Conservation (phyloP, 345 rosid genomes). For the Punica granatum region DNA sequence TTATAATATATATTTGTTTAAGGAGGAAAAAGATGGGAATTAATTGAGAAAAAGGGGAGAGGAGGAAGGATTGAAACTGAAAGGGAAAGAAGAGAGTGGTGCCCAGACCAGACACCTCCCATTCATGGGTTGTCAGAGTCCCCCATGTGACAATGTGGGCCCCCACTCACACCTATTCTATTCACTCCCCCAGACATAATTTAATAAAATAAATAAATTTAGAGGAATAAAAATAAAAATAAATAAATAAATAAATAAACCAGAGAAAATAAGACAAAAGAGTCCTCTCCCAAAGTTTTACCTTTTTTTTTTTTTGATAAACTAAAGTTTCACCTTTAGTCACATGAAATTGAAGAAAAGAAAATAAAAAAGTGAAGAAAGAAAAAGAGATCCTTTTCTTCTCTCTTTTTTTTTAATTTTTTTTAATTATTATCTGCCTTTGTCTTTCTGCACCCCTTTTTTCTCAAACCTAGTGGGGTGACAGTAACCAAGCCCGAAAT, state of each 20-base stretch:
- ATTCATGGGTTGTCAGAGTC: conserved; percentile 4
- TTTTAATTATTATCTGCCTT: too few relatives aligned
- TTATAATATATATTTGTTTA: too few relatives aligned
- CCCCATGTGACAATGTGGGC: conserved; percentile 8
- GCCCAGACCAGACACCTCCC: background rate
- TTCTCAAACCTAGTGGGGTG: too few relatives aligned
- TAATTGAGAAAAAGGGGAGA: too few relatives aligned
- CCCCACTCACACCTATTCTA: background rate
- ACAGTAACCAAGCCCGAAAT: too few relatives aligned
- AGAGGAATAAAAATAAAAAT: background rate
- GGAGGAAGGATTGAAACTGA: too few relatives aligned
- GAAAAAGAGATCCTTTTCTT: too few relatives aligned
- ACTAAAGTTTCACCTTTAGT: background rate
- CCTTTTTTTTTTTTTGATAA: background rate
- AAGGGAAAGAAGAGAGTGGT: background rate
- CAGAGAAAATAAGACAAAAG: background rate
- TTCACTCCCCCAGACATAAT: background rate
- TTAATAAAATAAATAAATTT: background rate
- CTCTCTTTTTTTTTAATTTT: too few relatives aligned
- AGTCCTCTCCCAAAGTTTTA: conserved; percentile 1
- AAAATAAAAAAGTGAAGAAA: too few relatives aligned
- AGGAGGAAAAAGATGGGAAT: too few relatives aligned
- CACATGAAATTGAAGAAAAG: background rate
- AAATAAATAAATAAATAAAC: background rate
- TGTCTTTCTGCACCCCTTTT: too few relatives aligned